Conservation (phyloP, 495 filamentous ascomycete genomes). For the Elaphomyces granulatus region DNA sequence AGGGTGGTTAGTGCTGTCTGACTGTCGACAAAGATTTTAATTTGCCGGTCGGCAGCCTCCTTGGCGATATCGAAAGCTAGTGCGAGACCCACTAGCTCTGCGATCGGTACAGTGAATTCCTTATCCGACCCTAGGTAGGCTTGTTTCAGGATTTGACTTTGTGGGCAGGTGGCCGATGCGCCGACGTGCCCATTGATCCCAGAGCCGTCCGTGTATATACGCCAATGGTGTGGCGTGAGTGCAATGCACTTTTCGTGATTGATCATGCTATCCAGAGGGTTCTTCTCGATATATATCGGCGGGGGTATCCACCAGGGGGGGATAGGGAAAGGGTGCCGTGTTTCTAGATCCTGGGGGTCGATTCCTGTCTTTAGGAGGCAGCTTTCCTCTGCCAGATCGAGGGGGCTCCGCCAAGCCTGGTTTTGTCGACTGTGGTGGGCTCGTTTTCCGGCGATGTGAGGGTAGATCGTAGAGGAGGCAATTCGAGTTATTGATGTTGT, state of each 20-base stretch:
- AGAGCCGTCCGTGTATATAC: not conserved
- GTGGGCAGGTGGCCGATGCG: not conserved
- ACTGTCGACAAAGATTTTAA: constrained; percentile 9
- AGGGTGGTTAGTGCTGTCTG: constrained; percentile 7
- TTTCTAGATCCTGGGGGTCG: too few species aligned
- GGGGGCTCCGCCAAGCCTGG: not conserved
- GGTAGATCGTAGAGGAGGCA: not conserved
- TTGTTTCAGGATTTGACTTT: not conserved
- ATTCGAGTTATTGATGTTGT: not conserved
- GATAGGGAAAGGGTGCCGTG: not conserved
- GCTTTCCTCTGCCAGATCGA: too few species aligned
- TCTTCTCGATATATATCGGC: not conserved
- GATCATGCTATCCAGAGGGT: too few species aligned
- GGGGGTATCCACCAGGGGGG: not conserved
- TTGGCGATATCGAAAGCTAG: not conserved
- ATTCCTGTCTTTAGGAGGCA: too few species aligned
- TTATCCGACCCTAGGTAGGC: not conserved
- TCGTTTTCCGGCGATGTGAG: not conserved
- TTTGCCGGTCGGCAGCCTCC: too few species aligned
- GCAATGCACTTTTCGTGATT: not conserved
- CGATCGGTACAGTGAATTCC: not conserved
- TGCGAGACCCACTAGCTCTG: not conserved
- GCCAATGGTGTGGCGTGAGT: not conserved
- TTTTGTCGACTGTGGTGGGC: not conserved
- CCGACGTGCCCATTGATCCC: not conserved